Evolutionary conservation across 495 filamentous ascomycete genomes (phyloP), one percentile per base, ranked within the genome.

Genomic region (Echria macrotheca): DNA sequence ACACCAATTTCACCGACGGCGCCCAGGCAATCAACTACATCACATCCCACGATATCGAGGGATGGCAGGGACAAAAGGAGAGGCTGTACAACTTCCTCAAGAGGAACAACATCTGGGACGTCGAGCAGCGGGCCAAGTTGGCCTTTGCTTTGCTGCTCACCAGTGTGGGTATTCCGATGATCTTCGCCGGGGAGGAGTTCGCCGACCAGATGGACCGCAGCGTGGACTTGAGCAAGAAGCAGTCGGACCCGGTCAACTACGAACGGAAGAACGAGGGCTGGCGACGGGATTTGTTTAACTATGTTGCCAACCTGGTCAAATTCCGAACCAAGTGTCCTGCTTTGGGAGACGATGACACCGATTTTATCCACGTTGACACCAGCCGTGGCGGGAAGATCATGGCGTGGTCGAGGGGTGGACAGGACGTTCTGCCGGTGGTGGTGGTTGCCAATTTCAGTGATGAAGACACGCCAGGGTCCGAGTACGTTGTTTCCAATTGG

Each of bases 151-250:
- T 55, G 6, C 52, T 67, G 14, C 39, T 67, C 8, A 67, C 61
- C n/a, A 50, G 56, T n/a, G 64, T 67, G 18, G 61, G 64, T 10
- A 54, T 63, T 1, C 64, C 64, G 7, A 64, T 67, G 61, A 67
- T 67, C 11, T 59, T 67, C 38, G 64, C 64, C 1, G 64, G 64
- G 4, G 64, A 67, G 47, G 61, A 67, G 53, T 67, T 67, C 33
- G 18, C 33, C 14, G 64, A 67, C 39, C 49, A 59, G 39, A 56
- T 58, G 51, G 64, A 67, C 22, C 52, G 44, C 19, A 53, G 54
- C 17, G 50, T 61, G 25, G 52, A 50, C 22, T 53, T 56, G 46
- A 12, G 44, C 17, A 31, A 54, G 36, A 67, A 64, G 47, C 64
- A 67, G 52, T 49, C 47, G 15, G 64, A 64, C 39, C 61, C 61